Evolutionary conservation across 768 basidiomycete species (phyloP).

Genomic region (Mycena venus): DNA sequence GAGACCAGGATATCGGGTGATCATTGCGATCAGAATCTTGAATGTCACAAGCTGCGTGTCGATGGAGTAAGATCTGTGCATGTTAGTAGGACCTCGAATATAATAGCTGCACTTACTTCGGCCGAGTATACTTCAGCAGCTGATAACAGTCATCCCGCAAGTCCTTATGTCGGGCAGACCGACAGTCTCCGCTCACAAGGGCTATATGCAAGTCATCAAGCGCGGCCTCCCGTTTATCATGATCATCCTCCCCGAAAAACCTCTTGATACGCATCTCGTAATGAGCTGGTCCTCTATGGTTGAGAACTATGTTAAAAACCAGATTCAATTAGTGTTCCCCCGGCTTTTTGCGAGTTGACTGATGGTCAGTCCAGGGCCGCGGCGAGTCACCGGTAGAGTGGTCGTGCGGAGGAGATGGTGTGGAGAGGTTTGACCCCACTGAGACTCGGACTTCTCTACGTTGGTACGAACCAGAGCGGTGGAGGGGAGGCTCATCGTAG

Average conservation of each 20-base stretch:
- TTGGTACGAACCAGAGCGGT: no score
- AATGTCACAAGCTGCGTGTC: conserved; percentile 6
- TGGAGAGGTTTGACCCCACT: no score
- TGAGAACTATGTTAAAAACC: background rate
- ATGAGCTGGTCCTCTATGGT: background rate
- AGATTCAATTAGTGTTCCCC: background rate
- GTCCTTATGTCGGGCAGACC: background rate
- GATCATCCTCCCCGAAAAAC: background rate
- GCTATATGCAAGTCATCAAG: background rate
- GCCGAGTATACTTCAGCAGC: background rate
- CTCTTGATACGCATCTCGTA: background rate
- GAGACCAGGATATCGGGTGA: conserved; percentile 14
- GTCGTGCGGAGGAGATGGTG: no score
- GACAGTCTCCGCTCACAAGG: background rate
- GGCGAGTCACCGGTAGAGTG: no score
- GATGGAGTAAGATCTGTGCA: background rate
- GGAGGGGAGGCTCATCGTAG: no score
- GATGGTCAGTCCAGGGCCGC: background rate
- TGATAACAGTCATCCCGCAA: background rate
- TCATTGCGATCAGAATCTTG: background rate
- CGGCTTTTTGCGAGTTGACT: background rate
- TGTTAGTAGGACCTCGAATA: background rate
- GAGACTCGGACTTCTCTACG: no score
- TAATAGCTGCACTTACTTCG: background rate
- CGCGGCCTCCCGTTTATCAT: background rate